Evolutionary conservation across 1,284 basidiomycete species (phyloP).

Genomic region (Puccinia triticina): DNA sequence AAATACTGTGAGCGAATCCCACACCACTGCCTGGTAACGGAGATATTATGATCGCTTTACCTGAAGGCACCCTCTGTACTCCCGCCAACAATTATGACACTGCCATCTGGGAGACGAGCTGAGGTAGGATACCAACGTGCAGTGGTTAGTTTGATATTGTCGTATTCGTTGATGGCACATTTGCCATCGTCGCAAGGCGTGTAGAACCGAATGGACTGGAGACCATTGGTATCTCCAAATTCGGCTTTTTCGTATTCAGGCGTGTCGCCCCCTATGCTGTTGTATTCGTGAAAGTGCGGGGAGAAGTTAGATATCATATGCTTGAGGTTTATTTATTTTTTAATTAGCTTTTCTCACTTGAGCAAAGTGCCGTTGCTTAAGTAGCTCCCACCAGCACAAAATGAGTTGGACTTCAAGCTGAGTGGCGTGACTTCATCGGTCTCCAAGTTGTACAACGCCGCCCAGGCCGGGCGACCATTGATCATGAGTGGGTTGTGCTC

Average conservation of each 20-base stretch:
- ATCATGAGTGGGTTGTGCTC: slow-evolving; percentile 41
- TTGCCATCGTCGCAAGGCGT: slow-evolving; percentile 68
- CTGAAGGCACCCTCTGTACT: slow-evolving; percentile 53
- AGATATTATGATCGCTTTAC: slow-evolving; percentile 37
- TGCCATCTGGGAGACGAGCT: slow-evolving; percentile 66
- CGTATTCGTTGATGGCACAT: slow-evolving; percentile 70
- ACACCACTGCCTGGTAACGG: slow-evolving; percentile 50
- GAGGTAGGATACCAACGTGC: slow-evolving; percentile 75
- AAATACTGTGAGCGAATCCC: slow-evolving; percentile 54
- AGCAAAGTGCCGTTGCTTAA: slow-evolving; percentile 36
- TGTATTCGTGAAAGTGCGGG: background rate
- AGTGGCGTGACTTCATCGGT: slow-evolving; percentile 13
- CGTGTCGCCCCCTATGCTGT: slow-evolving; percentile 5
- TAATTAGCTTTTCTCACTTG: slow-evolving; percentile 1
- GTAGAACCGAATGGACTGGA: slow-evolving; percentile 74
- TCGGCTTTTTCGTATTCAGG: slow-evolving; percentile 62
- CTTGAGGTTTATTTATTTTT: background rate
- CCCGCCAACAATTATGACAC: slow-evolving; percentile 30
- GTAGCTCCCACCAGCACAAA: no score
- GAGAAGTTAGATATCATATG: background rate
- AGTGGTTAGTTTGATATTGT: slow-evolving; percentile 67
- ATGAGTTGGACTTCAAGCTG: slow-evolving; percentile 23
- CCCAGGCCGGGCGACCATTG: slow-evolving; percentile 35
- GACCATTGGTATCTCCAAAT: slow-evolving; percentile 74
- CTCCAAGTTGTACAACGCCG: slow-evolving; percentile 40